Evolutionary conservation across 768 basidiomycete species (phyloP).

Genomic region (Gautieria morchelliformis): DNA sequence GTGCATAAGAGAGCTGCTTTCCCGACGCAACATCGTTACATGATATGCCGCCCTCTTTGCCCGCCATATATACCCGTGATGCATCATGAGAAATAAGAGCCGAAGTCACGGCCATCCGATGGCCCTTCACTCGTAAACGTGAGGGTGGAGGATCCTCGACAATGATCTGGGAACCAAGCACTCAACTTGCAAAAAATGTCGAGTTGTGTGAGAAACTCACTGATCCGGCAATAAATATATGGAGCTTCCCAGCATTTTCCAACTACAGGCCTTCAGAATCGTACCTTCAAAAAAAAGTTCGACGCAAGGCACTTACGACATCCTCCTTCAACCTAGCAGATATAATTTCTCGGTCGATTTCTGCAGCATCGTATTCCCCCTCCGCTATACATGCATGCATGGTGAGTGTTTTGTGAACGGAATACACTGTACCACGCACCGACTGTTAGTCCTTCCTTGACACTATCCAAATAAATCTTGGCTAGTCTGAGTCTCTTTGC

Average conservation of each 20-base stretch:
- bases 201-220: conserved; percentile 26
- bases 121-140: conserved; percentile 56
- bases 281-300: neutral
- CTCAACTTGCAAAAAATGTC: neutral
- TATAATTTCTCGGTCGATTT: conserved; percentile 89
- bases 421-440: conserved; percentile 32
- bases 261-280: conserved; percentile 23
- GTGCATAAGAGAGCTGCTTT: conserved; percentile 44
- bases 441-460: conserved; percentile 53
- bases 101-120: conserved; percentile 73
- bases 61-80: conserved; percentile 72
- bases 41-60: conserved; percentile 84
- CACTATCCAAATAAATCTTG: conserved; percentile 78
- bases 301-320: neutral
- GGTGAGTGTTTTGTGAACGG: neutral
- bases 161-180: neutral
- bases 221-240: conserved; percentile 67
- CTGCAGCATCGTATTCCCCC: conserved; percentile 90
- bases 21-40: conserved; percentile 74
- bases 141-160: conserved; percentile 28
- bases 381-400: conserved; percentile 39
- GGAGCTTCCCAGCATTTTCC: conserved; percentile 81
- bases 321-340: conserved; percentile 64
- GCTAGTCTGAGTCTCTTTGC: conserved; percentile 88
- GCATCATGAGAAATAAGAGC: conserved; percentile 69